Conservation (phyloP, 164 flowering plant species). For the Taxillus chinensis region DNA sequence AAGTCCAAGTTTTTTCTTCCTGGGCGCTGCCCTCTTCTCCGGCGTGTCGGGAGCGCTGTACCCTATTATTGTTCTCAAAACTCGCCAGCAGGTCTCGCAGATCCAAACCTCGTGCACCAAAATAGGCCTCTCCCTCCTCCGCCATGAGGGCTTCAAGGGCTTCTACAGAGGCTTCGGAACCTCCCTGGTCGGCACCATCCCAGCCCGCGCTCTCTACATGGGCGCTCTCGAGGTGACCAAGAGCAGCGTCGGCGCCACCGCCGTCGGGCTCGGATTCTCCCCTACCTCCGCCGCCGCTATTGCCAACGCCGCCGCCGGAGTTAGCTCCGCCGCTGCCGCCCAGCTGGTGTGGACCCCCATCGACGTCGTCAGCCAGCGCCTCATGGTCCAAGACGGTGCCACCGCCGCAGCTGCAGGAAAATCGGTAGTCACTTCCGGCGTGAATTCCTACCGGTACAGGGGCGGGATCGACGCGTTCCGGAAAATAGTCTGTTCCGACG, state of each 20-base stretch:
- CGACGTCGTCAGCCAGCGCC: slow-evolving; percentile 49
- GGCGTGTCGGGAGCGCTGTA: slow-evolving; percentile 45
- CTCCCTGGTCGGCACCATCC: slow-evolving; percentile 45
- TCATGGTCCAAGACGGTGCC: slow-evolving; percentile 52
- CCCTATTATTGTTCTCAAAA: slow-evolving; percentile 57
- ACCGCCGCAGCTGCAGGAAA: slow-evolving; percentile 32
- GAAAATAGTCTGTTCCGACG: slow-evolving; percentile 34
- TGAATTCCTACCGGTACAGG: neutral
- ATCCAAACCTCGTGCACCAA: slow-evolving; percentile 23
- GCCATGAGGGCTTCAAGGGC: slow-evolving; percentile 28
- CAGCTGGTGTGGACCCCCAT: slow-evolving; percentile 60
- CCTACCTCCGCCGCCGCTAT: slow-evolving; percentile 31
- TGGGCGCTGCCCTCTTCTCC: slow-evolving; percentile 36
- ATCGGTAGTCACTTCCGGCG: neutral
- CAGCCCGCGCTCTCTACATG: slow-evolving; percentile 51
- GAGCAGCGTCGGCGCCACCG: slow-evolving; percentile 35
- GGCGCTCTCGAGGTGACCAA: slow-evolving; percentile 47
- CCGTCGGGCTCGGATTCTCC: slow-evolving; percentile 25
- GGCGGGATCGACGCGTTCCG: slow-evolving; percentile 39
- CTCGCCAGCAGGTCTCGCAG: slow-evolving; percentile 50
- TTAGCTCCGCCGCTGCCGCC: slow-evolving; percentile 49
- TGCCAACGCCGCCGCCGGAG: slow-evolving; percentile 48
- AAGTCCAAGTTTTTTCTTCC: slow-evolving; percentile 39
- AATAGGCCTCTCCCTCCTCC: slow-evolving; percentile 19
- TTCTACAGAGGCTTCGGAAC: slow-evolving; percentile 50